These are phyloP conservation scores for Chaetomium fimeti DNA, from an alignment of 495 filamentous ascomycete species.

Conservation along the genomic window DNA sequence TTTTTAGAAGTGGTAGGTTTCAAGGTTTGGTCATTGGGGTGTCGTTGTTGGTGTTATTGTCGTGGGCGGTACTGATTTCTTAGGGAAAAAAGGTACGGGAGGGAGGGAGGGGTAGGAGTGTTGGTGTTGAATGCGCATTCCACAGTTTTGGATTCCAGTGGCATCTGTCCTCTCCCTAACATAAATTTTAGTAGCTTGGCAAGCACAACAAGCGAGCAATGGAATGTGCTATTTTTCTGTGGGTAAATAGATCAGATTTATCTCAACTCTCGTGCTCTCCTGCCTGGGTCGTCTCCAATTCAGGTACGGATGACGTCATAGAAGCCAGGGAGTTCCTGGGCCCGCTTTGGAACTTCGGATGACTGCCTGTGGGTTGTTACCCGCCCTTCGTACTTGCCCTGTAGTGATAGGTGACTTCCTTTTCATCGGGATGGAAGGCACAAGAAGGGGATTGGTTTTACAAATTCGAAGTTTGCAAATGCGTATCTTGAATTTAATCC, in stretches of 20 bases:
- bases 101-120: neutral
- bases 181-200: no score
- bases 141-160: neutral
- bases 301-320: conserved; percentile 14
- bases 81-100: neutral
- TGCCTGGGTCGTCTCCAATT: neutral
- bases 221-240: neutral
- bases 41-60: neutral
- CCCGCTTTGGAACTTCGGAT: neutral
- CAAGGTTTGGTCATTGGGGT: neutral
- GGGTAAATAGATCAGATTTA: no score
- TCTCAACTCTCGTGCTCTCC: neutral
- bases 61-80: neutral
- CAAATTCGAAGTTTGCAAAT: no score
- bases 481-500: neutral
- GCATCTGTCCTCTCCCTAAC: neutral
- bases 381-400: no score
- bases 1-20: neutral
- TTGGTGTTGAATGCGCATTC: neutral
- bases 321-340: neutral
- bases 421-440: no score
- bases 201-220: no score
- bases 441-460: no score
- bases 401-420: no score
- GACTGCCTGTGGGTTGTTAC: neutral